Evolutionary conservation across 352 stramenopile species (phyloP), one percentile per base, ranked within the genome.

Genomic region (Aphanomyces cochlioides): DNA sequence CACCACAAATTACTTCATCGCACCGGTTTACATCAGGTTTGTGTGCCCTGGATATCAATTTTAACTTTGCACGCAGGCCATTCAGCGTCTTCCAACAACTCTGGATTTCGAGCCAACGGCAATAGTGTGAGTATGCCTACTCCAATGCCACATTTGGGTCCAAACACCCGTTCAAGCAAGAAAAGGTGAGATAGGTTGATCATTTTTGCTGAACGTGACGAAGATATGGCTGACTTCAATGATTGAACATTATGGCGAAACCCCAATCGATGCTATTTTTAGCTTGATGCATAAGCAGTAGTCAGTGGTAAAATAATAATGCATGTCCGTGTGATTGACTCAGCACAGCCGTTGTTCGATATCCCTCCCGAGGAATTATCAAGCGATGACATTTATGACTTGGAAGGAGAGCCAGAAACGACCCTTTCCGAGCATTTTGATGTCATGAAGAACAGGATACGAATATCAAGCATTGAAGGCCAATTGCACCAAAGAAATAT

Each of bases 111-210:
- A 7, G 43, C 28, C 54, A 61, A 37, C n/a, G 54, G 54, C 54
- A 39, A n/a, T n/a, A 61, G 54, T 40, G 54, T 61, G 19, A 19
- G 43, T n/a, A 41, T 61, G 54, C 54, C 54, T 19, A 61, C 54
- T 61, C 54, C 54, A 17, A 17, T 61, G 34, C 54, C 54, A 8
- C 54, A 61, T n/a, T 13, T 12, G 12, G 54, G 54, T 10, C 54
- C 13, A 37, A 61, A 61, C 54, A 61, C 54, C 43, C 54, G 54
- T 40, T 37, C 54, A n/a, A 61, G 54, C 54, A 61, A 61, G 34
- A 61, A 61, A n/a, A 61, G 54, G 54, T 61, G 43, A 45, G 28
- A 17, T 7, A 3, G 54, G 19, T n/a, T 39, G 36, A 7, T 61
- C 50, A 61, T n/a, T 61, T 40, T 40, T 40, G 39, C 50, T n/a